These are phyloP conservation scores for Claviceps monticola DNA, from an alignment of 2,329 filamentous ascomycete genomes.

Conservation along the genomic window DNA sequence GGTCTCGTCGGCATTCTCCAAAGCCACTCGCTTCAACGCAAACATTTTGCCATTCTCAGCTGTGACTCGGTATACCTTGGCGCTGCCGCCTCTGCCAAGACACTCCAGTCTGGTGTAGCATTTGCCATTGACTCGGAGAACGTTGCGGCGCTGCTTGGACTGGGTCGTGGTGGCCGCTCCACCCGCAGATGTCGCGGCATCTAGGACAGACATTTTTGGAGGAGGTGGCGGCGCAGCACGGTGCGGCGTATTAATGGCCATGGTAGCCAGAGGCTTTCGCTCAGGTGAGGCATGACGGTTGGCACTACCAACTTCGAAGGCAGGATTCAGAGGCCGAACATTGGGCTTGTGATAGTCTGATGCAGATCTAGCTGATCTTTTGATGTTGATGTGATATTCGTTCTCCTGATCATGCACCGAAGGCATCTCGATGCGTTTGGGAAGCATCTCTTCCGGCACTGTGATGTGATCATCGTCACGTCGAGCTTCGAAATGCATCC, in stretches of 20 bases:
- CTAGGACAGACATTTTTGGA: slow-evolving; percentile 93
- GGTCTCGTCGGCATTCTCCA: slow-evolving; percentile 76
- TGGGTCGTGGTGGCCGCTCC: slow-evolving; percentile 67
- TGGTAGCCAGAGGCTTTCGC: slow-evolving; percentile 37
- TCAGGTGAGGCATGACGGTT: slow-evolving; percentile 36
- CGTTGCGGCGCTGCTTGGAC: slow-evolving; percentile 61
- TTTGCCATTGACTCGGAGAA: slow-evolving; percentile 81
- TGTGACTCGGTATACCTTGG: slow-evolving; percentile 90
- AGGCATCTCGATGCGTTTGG: slow-evolving; percentile 38
- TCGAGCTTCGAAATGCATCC: slow-evolving; percentile 10
- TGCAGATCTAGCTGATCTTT: slow-evolving; percentile 39
- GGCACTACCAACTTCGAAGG: slow-evolving; percentile 22
- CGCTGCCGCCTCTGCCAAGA: slow-evolving; percentile 83
- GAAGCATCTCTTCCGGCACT: slow-evolving; percentile 7
- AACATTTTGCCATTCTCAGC: slow-evolving; percentile 95
- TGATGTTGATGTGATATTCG: slow-evolving; percentile 57
- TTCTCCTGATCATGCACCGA: slow-evolving; percentile 73
- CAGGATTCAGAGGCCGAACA: slow-evolving; percentile 32
- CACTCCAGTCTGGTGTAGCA: slow-evolving; percentile 81
- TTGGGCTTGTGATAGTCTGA: slow-evolving; percentile 43
- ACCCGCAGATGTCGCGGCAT: slow-evolving; percentile 72
- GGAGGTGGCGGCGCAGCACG: slow-evolving; percentile 68
- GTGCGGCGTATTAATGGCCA: slow-evolving; percentile 57
- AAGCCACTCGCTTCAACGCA: slow-evolving; percentile 80
- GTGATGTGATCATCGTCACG: slow-evolving; percentile 11